Evolutionary conservation across 2,329 filamentous ascomycete species (phyloP).

Genomic region (Hirsutella thompsonii): DNA sequence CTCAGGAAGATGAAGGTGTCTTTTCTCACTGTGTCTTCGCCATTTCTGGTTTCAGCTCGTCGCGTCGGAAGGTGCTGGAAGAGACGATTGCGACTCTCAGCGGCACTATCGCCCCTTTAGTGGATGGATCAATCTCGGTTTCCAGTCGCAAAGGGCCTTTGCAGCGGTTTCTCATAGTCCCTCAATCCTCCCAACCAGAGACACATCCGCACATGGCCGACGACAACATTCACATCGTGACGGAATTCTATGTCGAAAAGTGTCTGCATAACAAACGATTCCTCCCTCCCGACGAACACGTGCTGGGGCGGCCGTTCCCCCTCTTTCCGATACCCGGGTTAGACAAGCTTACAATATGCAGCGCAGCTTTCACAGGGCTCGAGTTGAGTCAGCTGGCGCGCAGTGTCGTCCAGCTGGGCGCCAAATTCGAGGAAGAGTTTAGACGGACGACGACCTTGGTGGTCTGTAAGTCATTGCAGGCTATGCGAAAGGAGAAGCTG

Average conservation of each 20-base stretch:
- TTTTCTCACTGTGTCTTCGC: slow-evolving; percentile 46
- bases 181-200: slow-evolving; percentile 34
- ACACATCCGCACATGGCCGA: slow-evolving; percentile 26
- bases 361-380: slow-evolving; percentile 71
- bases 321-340: slow-evolving; percentile 60
- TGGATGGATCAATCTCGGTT: slow-evolving; percentile 25
- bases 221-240: slow-evolving; percentile 43
- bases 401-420: slow-evolving; percentile 63
- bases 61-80: slow-evolving; percentile 34
- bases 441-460: slow-evolving; percentile 61
- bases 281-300: slow-evolving; percentile 53
- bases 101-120: slow-evolving; percentile 27
- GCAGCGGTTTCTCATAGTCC: slow-evolving; percentile 39
- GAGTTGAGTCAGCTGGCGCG: slow-evolving; percentile 78
- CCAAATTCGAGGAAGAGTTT: slow-evolving; percentile 67
- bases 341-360: slow-evolving; percentile 57
- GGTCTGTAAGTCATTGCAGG: slow-evolving; percentile 49
- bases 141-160: slow-evolving; percentile 15
- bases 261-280: slow-evolving; percentile 69
- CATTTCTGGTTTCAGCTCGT: slow-evolving; percentile 43
- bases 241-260: slow-evolving; percentile 86
- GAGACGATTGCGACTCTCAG: slow-evolving; percentile 35
- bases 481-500: slow-evolving; percentile 61
- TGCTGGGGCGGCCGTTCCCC: slow-evolving; percentile 66
- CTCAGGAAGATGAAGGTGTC: slow-evolving; percentile 20